Base-by-base conservation (phyloP, 1,284 basidiomycete species). In the Tylopilus sp. region DNA sequence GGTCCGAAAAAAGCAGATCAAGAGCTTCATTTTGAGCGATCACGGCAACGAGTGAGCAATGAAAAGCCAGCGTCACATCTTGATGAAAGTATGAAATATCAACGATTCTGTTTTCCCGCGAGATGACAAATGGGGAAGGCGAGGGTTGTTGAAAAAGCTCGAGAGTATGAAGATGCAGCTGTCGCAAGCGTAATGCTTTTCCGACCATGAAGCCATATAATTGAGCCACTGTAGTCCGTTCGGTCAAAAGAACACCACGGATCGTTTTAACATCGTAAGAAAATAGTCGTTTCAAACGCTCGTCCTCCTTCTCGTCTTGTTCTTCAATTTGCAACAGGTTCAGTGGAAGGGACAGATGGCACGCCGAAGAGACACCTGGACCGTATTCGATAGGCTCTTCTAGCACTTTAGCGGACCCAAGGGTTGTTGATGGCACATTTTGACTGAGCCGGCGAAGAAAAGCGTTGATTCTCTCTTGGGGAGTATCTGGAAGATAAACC, bases 141-240 rank as follows among this genome's bases (percentile, higher is more conserved):
- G 59, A 53, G 1, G 54, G 48, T 6, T 63, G 61, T 56, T 77
- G 72, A 37, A 89, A 72, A 6, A 74, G 67, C n/a, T 68, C 62
- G 28, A 85, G 66, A 15, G 70, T 68, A 38, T 73, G 67, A n/a
- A 85, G 64, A 62, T 91, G 86, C 2, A 90, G 67, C 50, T 78
- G 72, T 30, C 79, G 78, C 11, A 80, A 77, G 35, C 89, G 77
- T 9, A 79, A 67, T 29, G 76, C 75, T 59, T 79, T 84, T 11
- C 82, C 86, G 19, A 78, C 70, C 39, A 85, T 74, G 60, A 78
- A 88, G 13, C 87, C 87, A 60, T 86, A 86, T 29, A 77, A 53
- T 56, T 91, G 87, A 6, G 78, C 75, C 15, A 84, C 56, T 1
- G 84, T 85, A 43, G 78, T 78, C 44, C 77, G 74, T 59, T 90